phyloP scores from a whole-genome alignment of 306 rosid genomes.

The Amphicarpaea edgeworthii region DNA sequence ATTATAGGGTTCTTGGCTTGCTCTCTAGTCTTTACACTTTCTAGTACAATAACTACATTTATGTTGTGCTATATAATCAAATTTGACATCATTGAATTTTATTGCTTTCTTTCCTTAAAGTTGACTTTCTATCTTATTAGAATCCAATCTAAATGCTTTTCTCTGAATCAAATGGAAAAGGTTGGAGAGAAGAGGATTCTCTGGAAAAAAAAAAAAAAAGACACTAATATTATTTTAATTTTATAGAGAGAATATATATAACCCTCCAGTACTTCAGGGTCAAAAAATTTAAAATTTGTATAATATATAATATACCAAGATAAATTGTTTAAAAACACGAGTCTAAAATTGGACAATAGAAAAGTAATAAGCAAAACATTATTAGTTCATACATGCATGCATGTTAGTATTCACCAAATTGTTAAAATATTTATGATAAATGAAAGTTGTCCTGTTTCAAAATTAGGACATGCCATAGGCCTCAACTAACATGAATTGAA shows the following conservation, averaged over 20 bases:
- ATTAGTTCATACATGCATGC: not conserved
- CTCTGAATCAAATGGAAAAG: not conserved
- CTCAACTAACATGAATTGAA: not conserved
- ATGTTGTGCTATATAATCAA: no score
- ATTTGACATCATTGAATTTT: no score
- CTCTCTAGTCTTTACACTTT: no score
- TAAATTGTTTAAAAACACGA: not conserved
- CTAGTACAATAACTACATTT: no score
- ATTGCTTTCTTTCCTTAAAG: not conserved
- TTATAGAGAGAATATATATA: not conserved
- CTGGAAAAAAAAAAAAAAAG: not conserved
- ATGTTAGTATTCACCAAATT: not conserved
- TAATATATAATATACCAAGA: not conserved
- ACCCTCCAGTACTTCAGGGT: not conserved
- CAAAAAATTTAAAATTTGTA: not conserved
- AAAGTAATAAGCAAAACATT: not conserved
- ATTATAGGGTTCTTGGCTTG: no score
- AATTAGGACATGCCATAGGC: not conserved
- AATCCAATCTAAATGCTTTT: not conserved
- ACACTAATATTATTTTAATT: not conserved
- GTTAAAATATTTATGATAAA: not conserved
- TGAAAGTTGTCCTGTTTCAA: not conserved
- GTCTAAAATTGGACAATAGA: not conserved
- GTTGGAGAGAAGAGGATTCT: not conserved
- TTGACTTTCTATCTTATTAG: not conserved